Percentiles rank a stretch among this genome's conserved stretches.
phyloP scores from a whole-genome alignment of 805 yeast species.

The Komagataella populi region DNA sequence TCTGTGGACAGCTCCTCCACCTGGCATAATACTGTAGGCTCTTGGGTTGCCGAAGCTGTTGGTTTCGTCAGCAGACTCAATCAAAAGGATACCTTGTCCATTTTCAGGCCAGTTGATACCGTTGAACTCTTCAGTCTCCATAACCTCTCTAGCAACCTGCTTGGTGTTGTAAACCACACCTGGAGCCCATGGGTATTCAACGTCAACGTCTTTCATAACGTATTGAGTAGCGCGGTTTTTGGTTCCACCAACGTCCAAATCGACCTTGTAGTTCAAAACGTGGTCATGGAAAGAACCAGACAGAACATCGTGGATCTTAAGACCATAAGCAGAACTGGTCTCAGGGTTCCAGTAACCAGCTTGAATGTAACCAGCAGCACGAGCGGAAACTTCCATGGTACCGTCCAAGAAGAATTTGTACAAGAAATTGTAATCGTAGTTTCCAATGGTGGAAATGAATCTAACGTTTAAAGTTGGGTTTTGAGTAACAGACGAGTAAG shows the following conservation, averaged over 20 bases:
- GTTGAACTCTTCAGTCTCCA: conserved; percentile 8
- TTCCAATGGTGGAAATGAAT: conserved; percentile 3
- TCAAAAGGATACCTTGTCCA: conserved; percentile 8
- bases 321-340: conserved; percentile 11
- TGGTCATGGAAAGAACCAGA: conserved; percentile 18
- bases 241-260: conserved; percentile 14
- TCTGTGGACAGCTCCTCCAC: conserved; percentile 8
- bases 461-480: conserved; percentile 13
- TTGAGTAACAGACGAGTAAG: conserved; percentile 6
- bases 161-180: conserved; percentile 8
- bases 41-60: conserved; percentile 16
- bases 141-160: conserved; percentile 5
- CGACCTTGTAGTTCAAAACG: conserved; percentile 12
- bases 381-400: conserved; percentile 13
- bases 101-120: conserved; percentile 8
- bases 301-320: conserved; percentile 9
- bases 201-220: conserved; percentile 6
- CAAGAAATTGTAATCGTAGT: conserved; percentile 3
- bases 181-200: conserved; percentile 14
- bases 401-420: conserved; percentile 10
- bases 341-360: conserved; percentile 13
- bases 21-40: conserved; percentile 13
- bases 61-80: conserved; percentile 11
- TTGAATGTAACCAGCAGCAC: conserved; percentile 17
- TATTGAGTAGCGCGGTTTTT: conserved; percentile 9